Percentiles rank a stretch among this genome's conserved stretches.
Evolutionary conservation across 2,329 filamentous ascomycete species (phyloP).

Genomic region (Paracamarosporium sp.): DNA sequence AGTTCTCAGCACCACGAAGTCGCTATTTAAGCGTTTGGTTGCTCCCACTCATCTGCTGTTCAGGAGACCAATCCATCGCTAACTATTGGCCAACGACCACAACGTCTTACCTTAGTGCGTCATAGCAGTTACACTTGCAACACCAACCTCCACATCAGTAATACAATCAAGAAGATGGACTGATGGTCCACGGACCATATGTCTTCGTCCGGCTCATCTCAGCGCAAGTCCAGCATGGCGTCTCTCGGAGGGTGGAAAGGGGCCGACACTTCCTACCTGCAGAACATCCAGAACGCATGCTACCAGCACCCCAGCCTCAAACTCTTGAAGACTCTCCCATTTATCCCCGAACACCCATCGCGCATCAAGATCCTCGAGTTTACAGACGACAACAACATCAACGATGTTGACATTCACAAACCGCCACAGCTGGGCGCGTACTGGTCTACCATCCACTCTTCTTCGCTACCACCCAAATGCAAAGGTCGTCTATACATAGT

Average conservation of each 20-base stretch:
- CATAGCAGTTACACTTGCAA: background rate
- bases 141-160: background rate
- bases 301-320: constrained; percentile 9
- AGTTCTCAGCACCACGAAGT: too few species aligned
- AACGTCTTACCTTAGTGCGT: background rate
- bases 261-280: constrained; percentile 6
- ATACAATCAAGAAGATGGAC: too few species aligned
- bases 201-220: too few species aligned
- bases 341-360: constrained; percentile 1
- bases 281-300: background rate
- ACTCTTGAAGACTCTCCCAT: background rate
- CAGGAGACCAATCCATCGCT: background rate
- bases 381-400: background rate
- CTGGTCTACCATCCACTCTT: background rate
- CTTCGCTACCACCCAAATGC: background rate
- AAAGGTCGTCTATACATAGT: constrained; percentile 13
- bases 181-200: too few species aligned
- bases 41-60: background rate
- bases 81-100: background rate
- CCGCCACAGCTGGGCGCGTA: background rate
- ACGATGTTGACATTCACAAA: constrained; percentile 4
- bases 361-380: constrained; percentile 8
- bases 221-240: constrained; percentile 1
- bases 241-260: constrained; percentile 3
- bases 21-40: background rate